A percentile compares a stretch with the other conserved stretches of the same genome.
phyloP scores from a whole-genome alignment of 2,329 filamentous ascomycete genomes.

The Elsinoe ampelina region DNA sequence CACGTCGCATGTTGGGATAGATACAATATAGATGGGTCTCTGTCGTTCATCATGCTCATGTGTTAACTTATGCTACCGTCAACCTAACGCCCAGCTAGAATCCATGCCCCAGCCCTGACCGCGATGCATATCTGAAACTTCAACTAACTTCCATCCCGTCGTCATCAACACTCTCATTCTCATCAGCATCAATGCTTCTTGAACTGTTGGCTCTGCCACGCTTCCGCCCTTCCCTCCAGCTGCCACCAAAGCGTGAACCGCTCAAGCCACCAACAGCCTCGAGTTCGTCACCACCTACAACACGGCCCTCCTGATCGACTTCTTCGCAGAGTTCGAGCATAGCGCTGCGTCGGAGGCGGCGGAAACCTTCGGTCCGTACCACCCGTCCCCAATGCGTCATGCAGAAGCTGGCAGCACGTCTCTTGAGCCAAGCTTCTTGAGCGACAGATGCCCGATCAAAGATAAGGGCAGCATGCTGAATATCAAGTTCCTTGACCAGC shows the following conservation, averaged over 20 bases:
- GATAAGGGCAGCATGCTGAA: constrained; percentile 88
- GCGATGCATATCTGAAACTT: neutral
- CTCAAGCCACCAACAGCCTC: constrained; percentile 49
- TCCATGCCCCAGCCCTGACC: neutral
- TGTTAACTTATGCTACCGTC: neutral
- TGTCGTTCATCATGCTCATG: neutral
- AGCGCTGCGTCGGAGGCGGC: constrained; percentile 65
- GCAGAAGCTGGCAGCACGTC: constrained; percentile 78
- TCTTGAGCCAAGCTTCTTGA: constrained; percentile 86
- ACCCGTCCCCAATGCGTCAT: constrained; percentile 91
- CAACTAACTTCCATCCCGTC: constrained; percentile 25
- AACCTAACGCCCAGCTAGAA: constrained; percentile 1
- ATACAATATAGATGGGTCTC: neutral
- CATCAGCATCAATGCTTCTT: constrained; percentile 28
- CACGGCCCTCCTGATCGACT: constrained; percentile 83
- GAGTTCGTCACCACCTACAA: constrained; percentile 79
- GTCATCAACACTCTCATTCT: constrained; percentile 21
- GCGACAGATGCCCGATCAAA: constrained; percentile 91
- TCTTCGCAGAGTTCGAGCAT: constrained; percentile 89
- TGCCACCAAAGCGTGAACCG: constrained; percentile 37
- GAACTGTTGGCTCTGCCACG: constrained; percentile 34
- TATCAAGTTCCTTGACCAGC: constrained; percentile 80
- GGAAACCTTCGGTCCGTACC: constrained; percentile 80
- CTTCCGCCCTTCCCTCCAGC: constrained; percentile 33
- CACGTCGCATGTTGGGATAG: neutral